Base-by-base conservation (phyloP, 495 filamentous ascomycete species). In the Xylaria longipes region DNA sequence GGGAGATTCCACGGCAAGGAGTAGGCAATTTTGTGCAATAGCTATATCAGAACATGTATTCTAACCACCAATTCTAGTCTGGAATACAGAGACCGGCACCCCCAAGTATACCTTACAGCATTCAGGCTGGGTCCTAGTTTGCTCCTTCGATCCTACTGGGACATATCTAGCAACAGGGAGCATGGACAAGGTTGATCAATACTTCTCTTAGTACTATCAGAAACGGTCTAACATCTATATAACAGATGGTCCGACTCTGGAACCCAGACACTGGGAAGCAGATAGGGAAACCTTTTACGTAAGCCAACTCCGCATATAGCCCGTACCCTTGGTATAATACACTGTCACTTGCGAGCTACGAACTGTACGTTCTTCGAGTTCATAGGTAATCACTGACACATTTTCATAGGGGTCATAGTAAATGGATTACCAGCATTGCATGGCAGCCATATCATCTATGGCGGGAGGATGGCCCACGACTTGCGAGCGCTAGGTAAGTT, bases 391-490 rank as follows among this genome's bases (percentile, higher is more conserved):
- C 48, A 60, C 62, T 71, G 31, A 71, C 39, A 66, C 6, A 25
- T 22, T 50, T 39, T 48, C n/a, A 37, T 45, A 71, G 69, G 80
- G 96, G 95, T 2, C 96, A 99, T 77, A 88, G 89, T 5, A 97
- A 97, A 79, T 97, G 93, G 92, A 92, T 98, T 56, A 94, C 91
- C 33, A 92, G 87, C 76, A 81, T 98, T 50, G 89, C 92, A 2
- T 99, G 96, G 96, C 94, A 98, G 79, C 95, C 97, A 15, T 98
- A 95, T 79, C 97, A 98, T 75, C 78, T 93, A 20, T 93, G 94
- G 83, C 81, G 89, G 64, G 85, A 89, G 8, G 92, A 90, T 37
- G 85, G 89, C n/a, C 89, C 93, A 20, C 89, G 94, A 37, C 81
- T 99, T 61, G 97, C 93, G 0, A 97, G 94, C 29, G 91, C 92